Evolutionary conservation across 2,329 filamentous ascomycete genomes (phyloP), one percentile per base, ranked within the genome.

Genomic region (Cladorrhinum sp.): DNA sequence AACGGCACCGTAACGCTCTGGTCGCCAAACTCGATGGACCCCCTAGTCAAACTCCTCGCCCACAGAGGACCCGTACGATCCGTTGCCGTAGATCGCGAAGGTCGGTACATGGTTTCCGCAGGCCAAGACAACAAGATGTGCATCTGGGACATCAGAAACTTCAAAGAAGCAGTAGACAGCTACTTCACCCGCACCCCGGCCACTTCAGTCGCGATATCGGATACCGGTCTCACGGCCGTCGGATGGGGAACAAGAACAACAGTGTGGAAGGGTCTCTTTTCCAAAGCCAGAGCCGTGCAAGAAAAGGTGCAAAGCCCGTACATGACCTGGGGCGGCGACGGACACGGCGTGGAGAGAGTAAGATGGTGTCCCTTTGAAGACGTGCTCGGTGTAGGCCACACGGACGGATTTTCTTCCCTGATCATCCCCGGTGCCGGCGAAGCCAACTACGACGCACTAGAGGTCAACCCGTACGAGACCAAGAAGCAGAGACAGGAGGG

Each of bases 361-460:
- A 83, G 84, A 63, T 99, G 94, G 91, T 99, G 95, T 72, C 95
- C 95, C 0, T 96, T 90, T 65, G 95, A 99, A 74, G 95, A 99
- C 79, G 80, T 97, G 0, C 84, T 99, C 1, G 95, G 94, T 14
- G 83, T 96, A 23, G 85, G 88, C 1, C 94, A 98, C 77, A 84
- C 90, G 71, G 80, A 87, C 62, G 95, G 95, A 14, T 98, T 98
- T 78, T 90, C 89, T 16, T 95, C 89, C 59, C 86, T 97, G 71
- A 86, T 99, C 68, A 86, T 98, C 1, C 95, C 95, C 7, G 95
- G 95, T 53, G 90, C 94, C n/a, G 95, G 95, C 64, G 95, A 99
- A 75, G 87, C 95, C 73, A 98, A 98, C 82, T 97, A 91, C 73
- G 95, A 99, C 74, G 90, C 92, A 2, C 80, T 97, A 58, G 95